Evolutionary conservation across 1,284 basidiomycete genomes (phyloP).

Genomic region (Fomes fomentarius): DNA sequence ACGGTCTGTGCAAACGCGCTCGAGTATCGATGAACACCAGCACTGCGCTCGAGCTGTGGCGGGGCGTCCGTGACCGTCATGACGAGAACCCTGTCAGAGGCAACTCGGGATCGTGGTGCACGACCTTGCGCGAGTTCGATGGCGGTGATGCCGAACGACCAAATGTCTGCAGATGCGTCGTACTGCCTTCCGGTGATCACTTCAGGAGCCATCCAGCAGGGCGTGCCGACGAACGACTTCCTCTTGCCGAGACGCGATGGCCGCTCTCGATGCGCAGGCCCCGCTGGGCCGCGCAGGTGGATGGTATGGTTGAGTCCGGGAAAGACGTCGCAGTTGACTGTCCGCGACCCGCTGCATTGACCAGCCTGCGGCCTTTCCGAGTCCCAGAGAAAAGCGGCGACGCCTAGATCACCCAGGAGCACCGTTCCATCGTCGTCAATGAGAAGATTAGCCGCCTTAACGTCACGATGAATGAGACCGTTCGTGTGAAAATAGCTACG

Average conservation of each 20-base stretch:
- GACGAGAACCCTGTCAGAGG: constrained; percentile 74
- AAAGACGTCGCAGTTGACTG: constrained; percentile 19
- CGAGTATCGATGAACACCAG: constrained; percentile 79
- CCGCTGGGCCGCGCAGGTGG: constrained; percentile 3
- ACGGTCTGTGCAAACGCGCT: constrained; percentile 83
- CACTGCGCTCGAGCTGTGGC: constrained; percentile 74
- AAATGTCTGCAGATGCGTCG: constrained; percentile 86
- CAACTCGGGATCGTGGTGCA: constrained; percentile 79
- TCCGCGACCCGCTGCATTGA: constrained; percentile 26
- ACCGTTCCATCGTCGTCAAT: constrained; percentile 90
- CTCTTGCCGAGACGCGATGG: constrained; percentile 59
- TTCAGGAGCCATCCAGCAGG: constrained; percentile 95
- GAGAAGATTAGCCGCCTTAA: constrained; percentile 90
- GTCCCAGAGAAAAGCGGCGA: constrained; percentile 79
- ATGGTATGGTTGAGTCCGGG: constrained; percentile 5
- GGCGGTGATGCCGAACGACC: constrained; percentile 91
- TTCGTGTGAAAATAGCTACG: constrained; percentile 83
- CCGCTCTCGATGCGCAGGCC: constrained; percentile 7
- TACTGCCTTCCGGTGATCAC: constrained; percentile 84
- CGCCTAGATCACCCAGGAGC: constrained; percentile 86
- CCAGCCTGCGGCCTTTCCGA: constrained; percentile 45
- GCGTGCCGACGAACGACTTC: constrained; percentile 91
- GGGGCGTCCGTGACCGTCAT: constrained; percentile 75
- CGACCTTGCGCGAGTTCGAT: constrained; percentile 84
- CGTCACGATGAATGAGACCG: constrained; percentile 87